Evolutionary conservation across 129 eudicot species (phyloP).

Genomic region (Tagetes patula): DNA sequence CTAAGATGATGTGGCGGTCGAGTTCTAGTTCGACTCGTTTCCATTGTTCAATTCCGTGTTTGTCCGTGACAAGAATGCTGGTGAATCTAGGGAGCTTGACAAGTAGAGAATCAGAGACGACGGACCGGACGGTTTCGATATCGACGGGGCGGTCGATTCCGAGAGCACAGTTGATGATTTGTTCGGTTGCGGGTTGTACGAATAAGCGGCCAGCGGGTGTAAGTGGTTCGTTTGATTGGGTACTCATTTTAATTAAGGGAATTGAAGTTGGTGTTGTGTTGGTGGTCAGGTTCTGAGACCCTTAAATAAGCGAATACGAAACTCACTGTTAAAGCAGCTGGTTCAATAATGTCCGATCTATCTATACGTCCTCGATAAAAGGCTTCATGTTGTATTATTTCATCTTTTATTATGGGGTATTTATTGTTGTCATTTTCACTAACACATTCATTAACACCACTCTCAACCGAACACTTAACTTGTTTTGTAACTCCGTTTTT

Average conservation of each 20-base stretch:
- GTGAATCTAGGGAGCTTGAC: conserved; percentile 65
- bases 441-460: too few species aligned
- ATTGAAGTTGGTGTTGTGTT: neutral
- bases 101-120: conserved; percentile 43
- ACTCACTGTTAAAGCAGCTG: neutral
- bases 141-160: conserved; percentile 41
- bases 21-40: conserved; percentile 41
- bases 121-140: conserved; percentile 33
- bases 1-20: conserved; percentile 53
- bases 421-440: too few species aligned
- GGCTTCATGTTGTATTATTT: too few species aligned
- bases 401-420: too few species aligned
- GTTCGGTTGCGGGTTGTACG: conserved; percentile 49
- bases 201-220: conserved; percentile 73
- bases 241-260: conserved; percentile 1
- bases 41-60: conserved; percentile 49
- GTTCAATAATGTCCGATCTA: too few species aligned
- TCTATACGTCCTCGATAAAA: too few species aligned
- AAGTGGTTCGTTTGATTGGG: conserved; percentile 50
- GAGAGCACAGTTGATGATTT: conserved; percentile 54
- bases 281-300: too few species aligned
- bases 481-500: too few species aligned
- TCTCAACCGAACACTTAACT: too few species aligned
- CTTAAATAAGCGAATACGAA: neutral
- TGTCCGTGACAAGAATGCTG: conserved; percentile 50